These are phyloP conservation scores for Pelargonium cotyledonis DNA, from an alignment of 441 rosid species.

Conservation along the genomic window DNA sequence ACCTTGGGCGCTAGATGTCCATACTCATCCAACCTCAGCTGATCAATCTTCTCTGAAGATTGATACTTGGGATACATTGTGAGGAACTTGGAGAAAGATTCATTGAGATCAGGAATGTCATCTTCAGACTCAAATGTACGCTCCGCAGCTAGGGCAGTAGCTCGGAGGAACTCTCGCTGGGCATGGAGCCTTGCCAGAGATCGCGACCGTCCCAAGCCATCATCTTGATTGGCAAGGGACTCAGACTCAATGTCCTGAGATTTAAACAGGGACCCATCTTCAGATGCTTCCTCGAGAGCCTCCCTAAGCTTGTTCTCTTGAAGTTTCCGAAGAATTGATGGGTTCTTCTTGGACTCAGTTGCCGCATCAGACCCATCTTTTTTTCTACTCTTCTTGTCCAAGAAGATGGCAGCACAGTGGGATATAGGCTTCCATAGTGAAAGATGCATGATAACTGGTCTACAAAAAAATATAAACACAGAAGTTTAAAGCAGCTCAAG, in stretches of 20 bases:
- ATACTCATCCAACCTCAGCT: conserved; percentile 73
- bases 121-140: conserved; percentile 58
- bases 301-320: conserved; percentile 79
- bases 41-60: conserved; percentile 74
- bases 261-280: conserved; percentile 76
- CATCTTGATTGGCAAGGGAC: conserved; percentile 44
- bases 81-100: conserved; percentile 70
- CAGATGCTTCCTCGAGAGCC: conserved; percentile 94
- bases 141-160: conserved; percentile 79
- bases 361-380: conserved; percentile 64
- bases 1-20: conserved; percentile 81
- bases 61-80: conserved; percentile 78
- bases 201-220: conserved; percentile 68
- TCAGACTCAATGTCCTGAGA: conserved; percentile 68
- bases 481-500: conserved; percentile 23
- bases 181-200: conserved; percentile 93
- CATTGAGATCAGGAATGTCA: conserved; percentile 51
- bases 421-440: conserved; percentile 95
- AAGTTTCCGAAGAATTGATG: conserved; percentile 49
- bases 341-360: conserved; percentile 38
- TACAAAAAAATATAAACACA: conserved; percentile 19
- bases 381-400: conserved; percentile 79
- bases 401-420: conserved; percentile 89
- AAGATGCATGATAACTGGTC: conserved; percentile 68
- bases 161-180: conserved; percentile 82